Evolutionary conservation across 345 rosid species (phyloP).

Genomic region (Rhizophora mangle): DNA sequence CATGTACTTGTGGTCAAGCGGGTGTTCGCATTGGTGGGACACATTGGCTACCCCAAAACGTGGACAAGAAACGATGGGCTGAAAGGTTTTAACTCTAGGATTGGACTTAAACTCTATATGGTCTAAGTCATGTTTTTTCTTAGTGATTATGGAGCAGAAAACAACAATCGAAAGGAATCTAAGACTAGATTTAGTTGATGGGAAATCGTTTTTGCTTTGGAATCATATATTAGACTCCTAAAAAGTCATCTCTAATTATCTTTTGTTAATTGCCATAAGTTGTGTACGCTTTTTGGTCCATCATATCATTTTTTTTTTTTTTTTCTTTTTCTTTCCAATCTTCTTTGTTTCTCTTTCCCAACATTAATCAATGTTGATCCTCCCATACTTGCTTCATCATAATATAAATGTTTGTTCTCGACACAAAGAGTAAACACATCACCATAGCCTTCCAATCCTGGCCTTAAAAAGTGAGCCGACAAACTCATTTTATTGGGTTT

Average conservation of each 20-base stretch:
- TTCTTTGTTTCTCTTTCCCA: not conserved
- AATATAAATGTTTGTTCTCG: constrained; percentile 35
- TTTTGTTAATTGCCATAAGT: not conserved
- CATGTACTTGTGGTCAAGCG: constrained; percentile 50
- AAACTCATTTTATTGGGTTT: constrained; percentile 42
- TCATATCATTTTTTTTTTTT: constrained; percentile 25
- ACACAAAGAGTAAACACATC: constrained; percentile 28
- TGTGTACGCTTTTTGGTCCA: constrained; percentile 28
- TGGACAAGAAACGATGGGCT: constrained; percentile 62
- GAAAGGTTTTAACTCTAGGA: constrained; percentile 32
- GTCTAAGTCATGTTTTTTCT: constrained; percentile 8
- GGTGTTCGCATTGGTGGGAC: constrained; percentile 36
- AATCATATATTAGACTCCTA: constrained; percentile 10
- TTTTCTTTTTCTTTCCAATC: not conserved
- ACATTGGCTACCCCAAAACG: constrained; percentile 30
- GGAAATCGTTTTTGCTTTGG: constrained; percentile 21
- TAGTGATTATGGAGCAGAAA: constrained; percentile 8
- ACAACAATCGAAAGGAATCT: constrained; percentile 17
- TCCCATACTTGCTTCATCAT: constrained; percentile 37
- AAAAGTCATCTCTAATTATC: constrained; percentile 10
- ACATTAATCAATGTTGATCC: constrained; percentile 33
- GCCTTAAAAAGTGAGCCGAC: constrained; percentile 55
- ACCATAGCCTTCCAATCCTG: constrained; percentile 27
- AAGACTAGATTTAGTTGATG: constrained; percentile 16
- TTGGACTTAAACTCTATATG: constrained; percentile 34